Evolutionary conservation across 176 grass and related monocot species (phyloP).

Genomic region (Bothriochloa decipiens): DNA sequence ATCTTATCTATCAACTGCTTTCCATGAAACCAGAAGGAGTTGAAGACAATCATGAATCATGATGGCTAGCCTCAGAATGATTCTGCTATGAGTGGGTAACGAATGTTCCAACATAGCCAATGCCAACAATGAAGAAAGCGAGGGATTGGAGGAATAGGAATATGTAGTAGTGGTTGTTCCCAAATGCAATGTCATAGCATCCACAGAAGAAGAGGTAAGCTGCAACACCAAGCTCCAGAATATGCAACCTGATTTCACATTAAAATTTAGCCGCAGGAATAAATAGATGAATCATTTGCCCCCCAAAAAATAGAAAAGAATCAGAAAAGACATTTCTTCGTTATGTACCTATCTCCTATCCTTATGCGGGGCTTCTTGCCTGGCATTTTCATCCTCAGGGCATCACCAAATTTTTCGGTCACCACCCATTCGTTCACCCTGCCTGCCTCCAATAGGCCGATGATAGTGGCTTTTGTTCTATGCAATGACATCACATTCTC

Average conservation of each 20-base stretch:
- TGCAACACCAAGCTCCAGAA: constrained; percentile 67
- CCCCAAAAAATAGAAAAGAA: neutral
- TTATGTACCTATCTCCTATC: constrained; percentile 59
- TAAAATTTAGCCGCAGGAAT: constrained; percentile 19
- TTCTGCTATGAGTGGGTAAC: constrained; percentile 40
- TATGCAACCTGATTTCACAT: constrained; percentile 59
- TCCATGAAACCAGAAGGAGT: constrained; percentile 11
- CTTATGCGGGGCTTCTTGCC: constrained; percentile 50
- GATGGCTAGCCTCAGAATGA: neutral
- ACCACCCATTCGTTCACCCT: constrained; percentile 89
- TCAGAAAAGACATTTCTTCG: neutral
- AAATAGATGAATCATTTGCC: neutral
- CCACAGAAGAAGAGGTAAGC: constrained; percentile 75
- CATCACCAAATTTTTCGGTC: constrained; percentile 78
- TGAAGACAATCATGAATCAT: neutral
- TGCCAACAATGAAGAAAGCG: constrained; percentile 66
- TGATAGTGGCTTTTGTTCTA: constrained; percentile 83
- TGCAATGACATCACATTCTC: constrained; percentile 96
- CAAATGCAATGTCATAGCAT: constrained; percentile 61
- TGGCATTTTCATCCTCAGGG: constrained; percentile 54
- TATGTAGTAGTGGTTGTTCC: constrained; percentile 64
- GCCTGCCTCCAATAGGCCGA: constrained; percentile 67
- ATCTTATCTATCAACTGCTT: constrained; percentile 35
- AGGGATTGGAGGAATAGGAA: constrained; percentile 75
- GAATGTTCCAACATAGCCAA: constrained; percentile 73